Evolutionary conservation across 1,284 basidiomycete genomes (phyloP), one percentile per base, ranked within the genome.

Genomic region (Pholiota adiposa): DNA sequence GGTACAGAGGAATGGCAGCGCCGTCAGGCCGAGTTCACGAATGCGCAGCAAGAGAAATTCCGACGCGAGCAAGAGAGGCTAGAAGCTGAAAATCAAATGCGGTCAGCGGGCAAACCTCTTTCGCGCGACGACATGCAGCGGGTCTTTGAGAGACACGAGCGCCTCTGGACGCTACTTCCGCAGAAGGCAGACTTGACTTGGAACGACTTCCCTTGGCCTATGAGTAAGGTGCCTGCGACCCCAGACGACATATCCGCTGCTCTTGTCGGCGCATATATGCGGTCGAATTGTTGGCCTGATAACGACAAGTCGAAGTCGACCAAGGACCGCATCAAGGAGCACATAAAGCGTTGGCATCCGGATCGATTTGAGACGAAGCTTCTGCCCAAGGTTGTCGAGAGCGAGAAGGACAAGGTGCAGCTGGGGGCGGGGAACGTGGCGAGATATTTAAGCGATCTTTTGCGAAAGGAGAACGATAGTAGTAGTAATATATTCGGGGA

Each of bases 131-230:
- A 87, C 2, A 71, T 83, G 19, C 64, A 75, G 27, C 77, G 74
- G 59, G 61, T 85, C 1, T 85, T 83, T 65, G 81, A 83, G 33
- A 61, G 60, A 31, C 85, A 88, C 66, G 84, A 85, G 34, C 72
- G 72, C 27, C 79, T 79, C 49, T 88, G 86, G 87, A 70, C 72
- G 46, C 75, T 73, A 59, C 69, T 88, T 16, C 36, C 77, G 64
- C 65, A 66, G 14, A 61, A 65, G 49, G 64, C 66, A 9, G 71
- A 72, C 41, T 62, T 78, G 49, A 68, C 65, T 6, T 88, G 86
- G 86, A 73, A 77, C 36, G 78, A 79, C 62, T 83, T 90, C 66
- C 88, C 88, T 9, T 90, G 88, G 88, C 88, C 88, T 1, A 77
- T 83, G 73, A 73, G 85, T 65, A 81, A 76, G 66, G 74, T 74